Conservation (phyloP, 2,329 filamentous ascomycete genomes). For the Sporothrix brunneoviolacea region DNA sequence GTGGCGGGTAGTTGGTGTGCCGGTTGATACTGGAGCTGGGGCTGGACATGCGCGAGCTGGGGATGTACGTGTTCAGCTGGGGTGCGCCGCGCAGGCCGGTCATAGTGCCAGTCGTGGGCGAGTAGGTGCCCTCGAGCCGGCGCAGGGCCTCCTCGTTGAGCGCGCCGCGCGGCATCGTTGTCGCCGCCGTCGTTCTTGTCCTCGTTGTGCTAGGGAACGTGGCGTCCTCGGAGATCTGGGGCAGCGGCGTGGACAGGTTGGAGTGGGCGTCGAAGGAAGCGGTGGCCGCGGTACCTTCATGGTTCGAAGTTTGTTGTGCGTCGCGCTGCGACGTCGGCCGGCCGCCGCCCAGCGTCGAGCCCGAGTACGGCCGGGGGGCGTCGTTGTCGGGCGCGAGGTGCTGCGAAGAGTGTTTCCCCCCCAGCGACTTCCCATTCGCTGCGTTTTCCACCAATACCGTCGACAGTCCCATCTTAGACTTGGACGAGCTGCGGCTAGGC, state of each 20-base stretch:
- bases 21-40: constrained; percentile 4
- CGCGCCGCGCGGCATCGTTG: background rate
- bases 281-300: no score
- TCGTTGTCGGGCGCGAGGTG: no score
- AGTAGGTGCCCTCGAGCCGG: constrained; percentile 21
- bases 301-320: constrained; percentile 6
- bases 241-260: constrained; percentile 15
- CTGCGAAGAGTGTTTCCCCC: no score
- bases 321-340: constrained; percentile 1
- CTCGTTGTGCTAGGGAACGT: background rate
- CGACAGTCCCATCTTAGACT: constrained; percentile 15
- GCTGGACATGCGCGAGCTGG: constrained; percentile 12
- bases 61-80: constrained; percentile 14
- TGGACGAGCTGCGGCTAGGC: constrained; percentile 23
- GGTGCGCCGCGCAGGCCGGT: background rate
- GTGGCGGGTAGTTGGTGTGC: constrained; percentile 9
- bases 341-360: constrained; percentile 2
- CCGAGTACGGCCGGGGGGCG: constrained; percentile 4
- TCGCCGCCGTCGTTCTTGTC: background rate
- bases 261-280: constrained; percentile 8
- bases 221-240: constrained; percentile 17
- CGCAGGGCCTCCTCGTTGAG: constrained; percentile 25
- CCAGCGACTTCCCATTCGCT: background rate
- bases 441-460: background rate
- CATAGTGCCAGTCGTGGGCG: background rate